A percentile compares a stretch with the other conserved stretches of the same genome.
These are phyloP conservation scores for Fusarium nelsonii DNA, from an alignment of 2,329 filamentous ascomycete genomes.

Conservation along the genomic window DNA sequence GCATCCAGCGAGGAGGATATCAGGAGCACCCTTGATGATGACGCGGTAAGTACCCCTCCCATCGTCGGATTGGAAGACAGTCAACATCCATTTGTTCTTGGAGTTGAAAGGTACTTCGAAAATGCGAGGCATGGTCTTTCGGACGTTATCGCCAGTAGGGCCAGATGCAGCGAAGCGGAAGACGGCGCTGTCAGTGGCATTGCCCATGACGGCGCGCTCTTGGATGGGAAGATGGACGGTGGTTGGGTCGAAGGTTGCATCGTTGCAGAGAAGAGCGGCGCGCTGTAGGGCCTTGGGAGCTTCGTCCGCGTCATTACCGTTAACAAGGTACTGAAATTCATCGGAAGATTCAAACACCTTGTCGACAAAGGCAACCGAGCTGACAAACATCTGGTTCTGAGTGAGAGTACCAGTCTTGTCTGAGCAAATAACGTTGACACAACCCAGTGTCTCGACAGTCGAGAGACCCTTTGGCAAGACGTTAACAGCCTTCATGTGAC, in stretches of 20 bases:
- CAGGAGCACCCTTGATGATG: slow-evolving; percentile 67
- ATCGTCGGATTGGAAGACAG: slow-evolving; percentile 49
- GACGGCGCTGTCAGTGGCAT: slow-evolving; percentile 59
- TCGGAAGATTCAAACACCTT: slow-evolving; percentile 44
- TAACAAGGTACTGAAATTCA: slow-evolving; percentile 41
- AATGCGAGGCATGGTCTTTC: slow-evolving; percentile 43
- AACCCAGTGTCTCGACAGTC: slow-evolving; percentile 59
- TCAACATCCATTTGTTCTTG: slow-evolving; percentile 65
- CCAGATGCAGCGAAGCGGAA: slow-evolving; percentile 55
- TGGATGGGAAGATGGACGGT: slow-evolving; percentile 52
- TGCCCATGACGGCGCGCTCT: slow-evolving; percentile 55
- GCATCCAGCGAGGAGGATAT: slow-evolving; percentile 59
- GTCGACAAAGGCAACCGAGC: slow-evolving; percentile 55
- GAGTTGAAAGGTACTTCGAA: slow-evolving; percentile 64
- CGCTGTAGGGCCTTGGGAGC: slow-evolving; percentile 20
- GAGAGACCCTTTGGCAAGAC: slow-evolving; percentile 58
- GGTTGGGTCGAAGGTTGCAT: slow-evolving; percentile 57
- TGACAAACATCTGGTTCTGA: slow-evolving; percentile 60
- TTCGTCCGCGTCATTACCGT: neutral
- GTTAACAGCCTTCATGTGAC: slow-evolving; percentile 58
- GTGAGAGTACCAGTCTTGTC: slow-evolving; percentile 60
- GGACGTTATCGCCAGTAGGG: slow-evolving; percentile 34
- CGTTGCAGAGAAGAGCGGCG: slow-evolving; percentile 55
- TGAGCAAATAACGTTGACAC: slow-evolving; percentile 59
- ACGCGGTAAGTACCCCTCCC: slow-evolving; percentile 53